phyloP scores from a whole-genome alignment of 179 eudicot species.

The Carnegiea gigantea region DNA sequence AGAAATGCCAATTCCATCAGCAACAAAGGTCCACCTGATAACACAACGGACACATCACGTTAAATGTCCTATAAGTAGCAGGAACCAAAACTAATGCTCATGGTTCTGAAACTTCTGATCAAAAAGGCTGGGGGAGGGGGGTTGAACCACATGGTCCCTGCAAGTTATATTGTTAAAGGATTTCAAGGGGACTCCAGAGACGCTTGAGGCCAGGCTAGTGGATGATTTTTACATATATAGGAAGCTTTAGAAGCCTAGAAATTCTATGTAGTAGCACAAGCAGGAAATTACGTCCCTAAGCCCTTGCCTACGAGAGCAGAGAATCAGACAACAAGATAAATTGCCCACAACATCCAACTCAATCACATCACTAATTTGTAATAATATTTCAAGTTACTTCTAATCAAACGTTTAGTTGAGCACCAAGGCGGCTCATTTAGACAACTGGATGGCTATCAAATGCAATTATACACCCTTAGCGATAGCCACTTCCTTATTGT shows the following conservation, averaged over 20 bases:
- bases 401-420: not conserved
- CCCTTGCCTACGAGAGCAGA: not conserved
- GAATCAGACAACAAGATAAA: not conserved
- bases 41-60: constrained; percentile 18
- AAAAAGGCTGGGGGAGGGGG: not conserved
- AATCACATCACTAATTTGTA: not conserved
- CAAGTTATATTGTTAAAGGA: not conserved
- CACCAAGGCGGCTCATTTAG: not conserved
- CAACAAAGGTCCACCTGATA: constrained; percentile 79
- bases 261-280: not conserved
- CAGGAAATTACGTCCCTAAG: not conserved
- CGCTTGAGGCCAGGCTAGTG: not conserved
- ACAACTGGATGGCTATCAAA: not conserved
- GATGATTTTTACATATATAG: not conserved
- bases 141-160: not conserved
- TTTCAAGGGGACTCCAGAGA: not conserved
- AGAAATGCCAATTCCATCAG: constrained; percentile 84
- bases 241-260: not conserved
- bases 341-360: not conserved
- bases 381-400: not conserved
- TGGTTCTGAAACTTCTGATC: not conserved
- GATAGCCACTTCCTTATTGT: not conserved
- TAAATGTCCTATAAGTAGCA: not conserved
- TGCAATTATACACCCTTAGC: not conserved
- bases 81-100: not conserved